phyloP scores from a whole-genome alignment of 2,329 filamentous ascomycete species.

The Myriosclerotinia duriaeana region DNA sequence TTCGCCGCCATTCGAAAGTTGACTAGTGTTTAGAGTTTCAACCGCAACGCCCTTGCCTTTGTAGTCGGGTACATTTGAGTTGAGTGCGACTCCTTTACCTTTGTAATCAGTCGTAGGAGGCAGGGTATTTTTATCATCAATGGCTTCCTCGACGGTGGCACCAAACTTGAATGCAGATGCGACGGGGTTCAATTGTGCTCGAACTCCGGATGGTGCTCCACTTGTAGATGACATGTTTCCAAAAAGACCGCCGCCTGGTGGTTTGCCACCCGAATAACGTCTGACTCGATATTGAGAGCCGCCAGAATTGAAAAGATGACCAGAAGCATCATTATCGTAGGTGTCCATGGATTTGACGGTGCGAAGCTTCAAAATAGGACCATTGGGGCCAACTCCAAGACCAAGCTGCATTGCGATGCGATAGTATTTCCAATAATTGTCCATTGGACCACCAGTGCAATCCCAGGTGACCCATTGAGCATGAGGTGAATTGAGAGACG shows the following conservation, averaged over 20 bases:
- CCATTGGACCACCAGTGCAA: conserved; percentile 14
- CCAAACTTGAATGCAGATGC: conserved; percentile 12
- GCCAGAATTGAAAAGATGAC: conserved; percentile 15
- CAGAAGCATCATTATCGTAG: not conserved
- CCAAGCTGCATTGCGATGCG: conserved; percentile 14
- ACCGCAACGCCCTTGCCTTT: not conserved
- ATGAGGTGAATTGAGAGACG: not conserved
- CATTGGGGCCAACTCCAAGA: not conserved
- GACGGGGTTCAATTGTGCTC: conserved; percentile 5
- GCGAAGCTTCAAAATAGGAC: conserved; percentile 21
- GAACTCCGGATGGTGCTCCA: not conserved
- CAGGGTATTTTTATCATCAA: not conserved
- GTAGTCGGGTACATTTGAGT: not conserved
- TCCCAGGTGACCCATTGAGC: conserved; percentile 20
- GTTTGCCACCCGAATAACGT: conserved; percentile 9
- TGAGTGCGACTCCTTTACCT: not conserved
- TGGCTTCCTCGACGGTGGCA: conserved; percentile 2
- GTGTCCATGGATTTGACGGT: conserved; percentile 14
- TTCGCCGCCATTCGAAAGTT: not conserved
- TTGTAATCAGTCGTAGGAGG: not conserved
- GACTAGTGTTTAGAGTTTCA: not conserved
- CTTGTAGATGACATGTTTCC: not conserved
- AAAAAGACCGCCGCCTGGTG: conserved; percentile 21
- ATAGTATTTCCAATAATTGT: conserved; percentile 18
- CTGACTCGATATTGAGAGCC: conserved; percentile 4